Evolutionary conservation across 306 rosid species (phyloP), one percentile per base, ranked within the genome.

Genomic region (Elaeagnus macrophylla): DNA sequence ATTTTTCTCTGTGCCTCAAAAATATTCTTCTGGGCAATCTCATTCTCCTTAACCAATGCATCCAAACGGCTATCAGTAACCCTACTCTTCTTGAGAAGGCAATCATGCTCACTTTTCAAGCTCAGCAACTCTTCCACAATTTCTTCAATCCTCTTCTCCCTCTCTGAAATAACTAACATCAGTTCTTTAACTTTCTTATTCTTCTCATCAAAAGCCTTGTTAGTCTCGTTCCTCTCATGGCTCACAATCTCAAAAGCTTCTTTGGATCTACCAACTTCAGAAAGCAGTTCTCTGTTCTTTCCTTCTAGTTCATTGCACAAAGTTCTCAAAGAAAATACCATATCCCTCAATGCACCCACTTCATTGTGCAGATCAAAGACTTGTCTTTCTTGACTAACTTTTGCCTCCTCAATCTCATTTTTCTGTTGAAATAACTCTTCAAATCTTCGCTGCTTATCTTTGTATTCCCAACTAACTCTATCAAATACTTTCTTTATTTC

Each of bases 181-280:
- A 86, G 54, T 8, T 62, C 57, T 53, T 68, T 71, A 48, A 65
- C 81, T n/a, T 67, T 65, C 42, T 58, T 71, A 53, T 40, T 72
- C 83, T 83, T 83, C 69, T 57, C 83, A 5, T 53, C 65, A 58
- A 76, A 75, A 36, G 11, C 63, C 74, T 62, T 77, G 43, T 48
- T 52, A 51, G 58, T 56, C 43, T 66, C 56, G 7, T 66, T 61
- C 62, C 53, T 76, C 62, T 67, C 73, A 7, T 18, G 51, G 16
- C 18, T 47, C 39, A 54, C 72, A 35, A 25, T 48, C 6, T 69
- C 77, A 7, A 76, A 42, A 50, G 51, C 54, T 45, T 53, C 66
- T n/a, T 35, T 70, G 58, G 38, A 39, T 10, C 8, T 54, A 8
- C 67, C 8, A 36, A 80, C 71, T 64, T 82, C 72, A 39, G 66